Evolutionary conservation across 2,329 filamentous ascomycete species (phyloP).

Genomic region (Sporothrix variecibatus): DNA sequence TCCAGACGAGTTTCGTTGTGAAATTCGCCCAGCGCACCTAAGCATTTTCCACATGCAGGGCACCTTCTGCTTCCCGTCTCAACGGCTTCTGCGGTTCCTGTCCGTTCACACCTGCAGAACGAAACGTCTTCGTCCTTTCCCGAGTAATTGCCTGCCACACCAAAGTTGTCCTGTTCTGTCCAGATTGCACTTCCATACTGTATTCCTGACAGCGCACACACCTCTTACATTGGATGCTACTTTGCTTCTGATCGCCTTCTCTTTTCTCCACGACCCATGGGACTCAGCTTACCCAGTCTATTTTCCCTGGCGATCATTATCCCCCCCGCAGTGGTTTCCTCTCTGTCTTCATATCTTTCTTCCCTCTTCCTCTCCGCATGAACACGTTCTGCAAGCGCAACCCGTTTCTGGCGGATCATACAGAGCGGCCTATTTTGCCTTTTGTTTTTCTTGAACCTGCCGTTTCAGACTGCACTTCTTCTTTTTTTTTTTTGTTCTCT

Average conservation of each 20-base stretch:
- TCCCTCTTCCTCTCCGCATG: constrained; percentile 8
- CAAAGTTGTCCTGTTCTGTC: neutral
- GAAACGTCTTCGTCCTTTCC: neutral
- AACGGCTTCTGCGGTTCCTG: constrained; percentile 19
- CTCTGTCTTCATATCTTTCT: neutral
- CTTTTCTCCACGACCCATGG: constrained; percentile 7
- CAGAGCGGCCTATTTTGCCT: constrained; percentile 26
- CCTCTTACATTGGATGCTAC: neutral
- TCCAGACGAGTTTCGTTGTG: neutral
- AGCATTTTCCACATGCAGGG: constrained; percentile 17
- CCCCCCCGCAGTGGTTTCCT: neutral
- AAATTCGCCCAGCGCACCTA: neutral
- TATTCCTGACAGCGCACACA: neutral
- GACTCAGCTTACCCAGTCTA: neutral
- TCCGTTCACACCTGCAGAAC: neutral
- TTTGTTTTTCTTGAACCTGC: constrained; percentile 14
- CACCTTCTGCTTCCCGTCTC: constrained; percentile 6
- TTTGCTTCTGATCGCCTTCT: constrained; percentile 24
- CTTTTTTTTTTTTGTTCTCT: neutral
- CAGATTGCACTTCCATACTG: neutral
- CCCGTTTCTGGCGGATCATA: constrained; percentile 24
- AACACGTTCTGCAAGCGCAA: neutral
- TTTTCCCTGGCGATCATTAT: constrained; percentile 24
- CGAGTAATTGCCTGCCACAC: constrained; percentile 11
- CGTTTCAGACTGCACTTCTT: constrained; percentile 22